A percentile compares a stretch with the other conserved stretches of the same genome.
These are phyloP conservation scores for Botryotinia globosa DNA, from an alignment of 2,329 filamentous ascomycete species.

Conservation along the genomic window DNA sequence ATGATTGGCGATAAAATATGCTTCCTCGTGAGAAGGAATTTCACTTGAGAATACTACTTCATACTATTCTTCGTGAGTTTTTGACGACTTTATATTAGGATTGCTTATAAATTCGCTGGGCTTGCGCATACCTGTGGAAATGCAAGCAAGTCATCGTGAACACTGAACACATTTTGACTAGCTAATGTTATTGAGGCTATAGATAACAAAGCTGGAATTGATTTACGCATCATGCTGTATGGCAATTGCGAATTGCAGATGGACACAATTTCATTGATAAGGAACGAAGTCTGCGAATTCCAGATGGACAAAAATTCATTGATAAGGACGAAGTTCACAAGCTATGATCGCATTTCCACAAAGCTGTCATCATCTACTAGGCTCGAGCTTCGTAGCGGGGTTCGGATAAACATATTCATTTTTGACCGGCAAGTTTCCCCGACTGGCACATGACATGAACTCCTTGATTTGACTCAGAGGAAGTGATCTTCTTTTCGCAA, in stretches of 20 bases:
- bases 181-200: conserved; percentile 44
- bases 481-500: background rate
- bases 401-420: background rate
- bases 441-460: background rate
- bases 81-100: background rate
- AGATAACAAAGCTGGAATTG: conserved; percentile 34
- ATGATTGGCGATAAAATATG: conserved; percentile 46
- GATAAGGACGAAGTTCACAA: conserved; percentile 2
- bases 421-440: background rate
- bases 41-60: conserved; percentile 61
- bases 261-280: conserved; percentile 14
- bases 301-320: conserved; percentile 6
- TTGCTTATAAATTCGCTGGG: background rate
- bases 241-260: conserved; percentile 27
- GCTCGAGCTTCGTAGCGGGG: background rate
- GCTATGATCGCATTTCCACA: conserved; percentile 9
- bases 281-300: conserved; percentile 20
- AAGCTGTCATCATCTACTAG: conserved; percentile 20
- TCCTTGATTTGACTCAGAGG: background rate
- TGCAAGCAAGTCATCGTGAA: conserved; percentile 69
- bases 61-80: conserved; percentile 48
- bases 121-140: conserved; percentile 59
- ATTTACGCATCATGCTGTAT: conserved; percentile 38
- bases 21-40: conserved; percentile 57
- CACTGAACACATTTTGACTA: conserved; percentile 61